A percentile compares a stretch with the other conserved stretches of the same genome.
phyloP scores from a whole-genome alignment of 257 asterid species.

The Plantago elongata region DNA sequence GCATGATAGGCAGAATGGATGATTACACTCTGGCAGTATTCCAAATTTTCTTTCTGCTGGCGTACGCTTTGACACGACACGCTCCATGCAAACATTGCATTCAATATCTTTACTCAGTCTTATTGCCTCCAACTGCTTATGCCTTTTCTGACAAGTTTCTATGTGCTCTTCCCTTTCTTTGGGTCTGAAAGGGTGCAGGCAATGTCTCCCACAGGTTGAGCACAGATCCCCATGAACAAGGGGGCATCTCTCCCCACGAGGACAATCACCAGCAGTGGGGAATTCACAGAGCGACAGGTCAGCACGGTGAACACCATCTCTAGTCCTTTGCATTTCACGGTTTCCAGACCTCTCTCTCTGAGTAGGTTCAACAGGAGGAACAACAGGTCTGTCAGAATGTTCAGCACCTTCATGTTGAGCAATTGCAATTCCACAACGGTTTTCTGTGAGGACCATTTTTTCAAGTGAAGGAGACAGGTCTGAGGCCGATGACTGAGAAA shows the following conservation, averaged over 20 bases:
- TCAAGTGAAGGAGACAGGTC: conserved; percentile 36
- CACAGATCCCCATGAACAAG: conserved; percentile 66
- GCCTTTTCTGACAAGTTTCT: conserved; percentile 48
- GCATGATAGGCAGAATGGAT: conserved; percentile 71
- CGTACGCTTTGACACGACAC: conserved; percentile 55
- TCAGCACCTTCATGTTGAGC: conserved; percentile 19
- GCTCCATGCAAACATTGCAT: conserved; percentile 77
- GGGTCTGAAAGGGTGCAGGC: conserved; percentile 66
- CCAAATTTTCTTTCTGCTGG: conserved; percentile 70
- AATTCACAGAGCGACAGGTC: conserved; percentile 55
- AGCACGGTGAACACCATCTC: conserved; percentile 36
- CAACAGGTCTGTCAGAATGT: conserved; percentile 20
- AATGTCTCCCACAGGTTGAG: conserved; percentile 51
- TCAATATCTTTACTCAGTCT: conserved; percentile 66
- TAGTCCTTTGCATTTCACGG: conserved; percentile 24
- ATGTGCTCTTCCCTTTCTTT: conserved; percentile 65
- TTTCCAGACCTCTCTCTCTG: conserved; percentile 24
- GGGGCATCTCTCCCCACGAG: conserved; percentile 54
- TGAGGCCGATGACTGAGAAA: conserved; percentile 35
- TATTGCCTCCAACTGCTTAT: conserved; percentile 47
- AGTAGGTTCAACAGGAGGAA: conserved; percentile 25
- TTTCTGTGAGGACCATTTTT: conserved; percentile 21
- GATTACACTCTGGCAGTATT: conserved; percentile 69
- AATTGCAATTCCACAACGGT: conserved; percentile 28
- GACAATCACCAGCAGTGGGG: conserved; percentile 70